Conservation (phyloP, 176 grass and related monocot genomes). For the Oryza glaberrima region DNA sequence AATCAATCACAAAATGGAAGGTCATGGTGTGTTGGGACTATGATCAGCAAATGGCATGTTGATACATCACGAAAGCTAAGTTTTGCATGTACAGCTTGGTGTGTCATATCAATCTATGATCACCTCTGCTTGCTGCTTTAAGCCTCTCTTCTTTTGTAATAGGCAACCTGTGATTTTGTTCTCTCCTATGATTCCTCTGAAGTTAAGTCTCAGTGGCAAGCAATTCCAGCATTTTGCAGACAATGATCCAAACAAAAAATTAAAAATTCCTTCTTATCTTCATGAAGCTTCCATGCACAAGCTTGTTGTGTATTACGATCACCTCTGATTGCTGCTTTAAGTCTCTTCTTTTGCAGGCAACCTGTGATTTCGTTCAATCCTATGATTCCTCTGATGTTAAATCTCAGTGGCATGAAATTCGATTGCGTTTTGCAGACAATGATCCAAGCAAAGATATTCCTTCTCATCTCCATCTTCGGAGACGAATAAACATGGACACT, state of each 20-base stretch:
- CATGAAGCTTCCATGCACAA: not conserved
- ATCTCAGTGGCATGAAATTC: not conserved
- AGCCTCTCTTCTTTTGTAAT: not conserved
- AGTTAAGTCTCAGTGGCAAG: not conserved
- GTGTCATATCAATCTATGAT: not conserved
- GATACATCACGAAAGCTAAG: not conserved
- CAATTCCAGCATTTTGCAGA: not conserved
- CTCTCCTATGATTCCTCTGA: not conserved
- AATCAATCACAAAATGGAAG: conserved; percentile 13
- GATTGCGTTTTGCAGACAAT: not conserved
- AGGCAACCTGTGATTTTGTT: not conserved
- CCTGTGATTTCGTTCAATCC: not conserved
- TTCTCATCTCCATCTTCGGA: not conserved
- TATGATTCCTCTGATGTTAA: not conserved
- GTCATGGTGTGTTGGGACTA: not conserved
- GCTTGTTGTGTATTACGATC: not conserved
- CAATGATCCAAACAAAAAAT: not conserved
- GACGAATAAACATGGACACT: not conserved
- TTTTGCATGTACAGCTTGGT: too few species aligned
- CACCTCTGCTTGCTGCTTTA: not conserved
- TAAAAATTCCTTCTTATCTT: conserved; percentile 17
- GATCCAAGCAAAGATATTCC: conserved; percentile 1
- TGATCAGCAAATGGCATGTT: not conserved
- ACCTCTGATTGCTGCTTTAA: not conserved
- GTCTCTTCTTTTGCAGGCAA: not conserved